Evolutionary conservation across 1,139 yeast species (phyloP), one percentile per base, ranked within the genome.

Genomic region (Arxiozyma bovina): DNA sequence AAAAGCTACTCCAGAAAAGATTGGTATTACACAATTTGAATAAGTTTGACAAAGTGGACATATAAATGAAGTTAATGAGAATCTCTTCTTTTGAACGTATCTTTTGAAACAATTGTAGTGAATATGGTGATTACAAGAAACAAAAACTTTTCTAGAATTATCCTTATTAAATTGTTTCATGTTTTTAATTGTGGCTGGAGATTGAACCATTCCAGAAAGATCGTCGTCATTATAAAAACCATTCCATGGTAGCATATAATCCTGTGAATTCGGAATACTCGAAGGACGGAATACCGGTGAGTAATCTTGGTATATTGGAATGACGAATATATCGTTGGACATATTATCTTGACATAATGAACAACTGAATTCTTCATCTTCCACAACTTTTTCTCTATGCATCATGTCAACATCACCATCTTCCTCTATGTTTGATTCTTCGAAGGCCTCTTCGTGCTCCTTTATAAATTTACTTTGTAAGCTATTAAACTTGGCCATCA

Each of bases 381-480:
- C 56, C 2, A 55, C 52, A 20, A 62, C 58, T 47, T 75, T 75
- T 18, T 72, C 70, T 12, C 65, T 68, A 53, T 73, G 67, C 54
- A 75, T 73, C 54, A 75, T 74, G 48, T 69, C 71, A 50, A 73
- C 71, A 54, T 80, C 70, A 54, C 75, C 54, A 70, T 75, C 50
- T 45, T 61, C 63, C 34, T 75, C 73, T 53, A 70, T 67, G 57
- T 73, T 75, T 15, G 48, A 75, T 1, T 77, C 65, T 46, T 64
- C 61, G 56, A 71, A 65, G 50, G 68, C 69, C 15, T 53, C 55
- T 47, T 63, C 64, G 46, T 68, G 61, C 55, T 79, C 79, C 58
- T 79, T 77, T 62, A 85, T 78, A 67, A 91, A 91, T 66, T 75
- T 78, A 15, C 79, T 74, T 65, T 90, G 97, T 63, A 89, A 96